Percentiles rank a stretch among this genome's conserved stretches.
These are phyloP conservation scores for Sutorius eximius DNA, from an alignment of 1,284 basidiomycete species.

Conservation along the genomic window DNA sequence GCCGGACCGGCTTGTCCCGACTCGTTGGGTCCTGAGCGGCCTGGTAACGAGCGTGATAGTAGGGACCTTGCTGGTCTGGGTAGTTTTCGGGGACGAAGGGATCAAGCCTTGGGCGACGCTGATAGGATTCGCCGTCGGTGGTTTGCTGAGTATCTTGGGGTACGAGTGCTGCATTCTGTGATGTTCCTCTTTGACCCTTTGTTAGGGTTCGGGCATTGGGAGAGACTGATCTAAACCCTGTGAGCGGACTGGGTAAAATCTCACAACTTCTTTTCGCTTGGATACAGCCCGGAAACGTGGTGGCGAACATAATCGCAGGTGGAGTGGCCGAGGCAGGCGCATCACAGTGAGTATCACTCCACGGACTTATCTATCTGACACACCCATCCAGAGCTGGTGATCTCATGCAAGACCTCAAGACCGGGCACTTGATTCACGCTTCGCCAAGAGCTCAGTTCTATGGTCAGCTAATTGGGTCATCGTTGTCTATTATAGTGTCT, in stretches of 20 bases:
- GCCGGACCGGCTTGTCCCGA: conserved; percentile 79
- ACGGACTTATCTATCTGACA: neutral
- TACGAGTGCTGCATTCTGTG: conserved; percentile 38
- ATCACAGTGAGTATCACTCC: conserved; percentile 65
- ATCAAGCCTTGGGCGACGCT: conserved; percentile 95
- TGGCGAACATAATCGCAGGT: conserved; percentile 95
- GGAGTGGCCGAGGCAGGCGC: conserved; percentile 96
- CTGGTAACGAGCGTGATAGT: conserved; percentile 60
- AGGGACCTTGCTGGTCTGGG: conserved; percentile 82
- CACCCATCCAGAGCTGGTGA: conserved; percentile 75
- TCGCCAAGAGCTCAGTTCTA: conserved; percentile 88
- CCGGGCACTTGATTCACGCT: conserved; percentile 85
- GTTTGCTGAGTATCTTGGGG: conserved; percentile 86
- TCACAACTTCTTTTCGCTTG: conserved; percentile 93
- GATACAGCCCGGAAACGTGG: conserved; percentile 91
- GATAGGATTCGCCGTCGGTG: conserved; percentile 81
- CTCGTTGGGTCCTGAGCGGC: conserved; percentile 75
- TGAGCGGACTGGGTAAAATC: conserved; percentile 93
- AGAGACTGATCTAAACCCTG: conserved; percentile 92
- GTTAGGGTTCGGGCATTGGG: conserved; percentile 84
- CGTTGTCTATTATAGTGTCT: conserved; percentile 86
- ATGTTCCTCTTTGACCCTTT: conserved; percentile 11
- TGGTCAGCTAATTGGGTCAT: conserved; percentile 85
- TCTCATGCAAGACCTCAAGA: conserved; percentile 98
- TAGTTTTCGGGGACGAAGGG: conserved; percentile 85